phyloP scores from a whole-genome alignment of 2,329 filamentous ascomycete genomes.

The Monosporascus ibericus region DNA sequence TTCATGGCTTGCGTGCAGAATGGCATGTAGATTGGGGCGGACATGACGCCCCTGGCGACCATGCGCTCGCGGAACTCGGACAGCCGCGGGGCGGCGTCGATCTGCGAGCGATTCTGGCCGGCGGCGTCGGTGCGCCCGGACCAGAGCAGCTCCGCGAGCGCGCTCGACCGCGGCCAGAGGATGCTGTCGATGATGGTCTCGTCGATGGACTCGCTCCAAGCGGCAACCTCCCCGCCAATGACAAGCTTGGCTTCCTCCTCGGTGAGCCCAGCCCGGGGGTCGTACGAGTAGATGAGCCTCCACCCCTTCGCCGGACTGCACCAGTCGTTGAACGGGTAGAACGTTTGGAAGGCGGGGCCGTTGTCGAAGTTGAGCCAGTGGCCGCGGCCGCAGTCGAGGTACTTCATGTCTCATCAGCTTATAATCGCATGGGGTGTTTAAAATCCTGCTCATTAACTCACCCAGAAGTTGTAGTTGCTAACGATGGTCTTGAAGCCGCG shows the following conservation, averaged over 20 bases:
- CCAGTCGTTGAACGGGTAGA: slow-evolving; percentile 74
- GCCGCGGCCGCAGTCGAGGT: slow-evolving; percentile 77
- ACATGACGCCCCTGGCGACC: slow-evolving; percentile 59
- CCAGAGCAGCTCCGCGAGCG: slow-evolving; percentile 77
- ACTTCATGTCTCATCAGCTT: slow-evolving; percentile 39
- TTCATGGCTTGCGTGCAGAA: slow-evolving; percentile 60
- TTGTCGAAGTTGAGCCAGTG: slow-evolving; percentile 70
- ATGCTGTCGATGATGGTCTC: slow-evolving; percentile 66
- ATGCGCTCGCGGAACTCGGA: slow-evolving; percentile 72
- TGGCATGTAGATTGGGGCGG: slow-evolving; percentile 63
- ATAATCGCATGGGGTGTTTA: background rate
- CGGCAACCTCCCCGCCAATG: slow-evolving; percentile 73
- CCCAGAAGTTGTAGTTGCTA: slow-evolving; percentile 74
- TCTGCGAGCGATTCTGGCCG: slow-evolving; percentile 65
- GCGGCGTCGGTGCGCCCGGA: slow-evolving; percentile 60
- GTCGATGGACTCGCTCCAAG: slow-evolving; percentile 80
- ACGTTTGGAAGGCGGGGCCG: slow-evolving; percentile 41
- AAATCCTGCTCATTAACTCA: slow-evolving; percentile 30
- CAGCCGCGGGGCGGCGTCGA: slow-evolving; percentile 63
- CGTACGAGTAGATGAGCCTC: slow-evolving; percentile 74
- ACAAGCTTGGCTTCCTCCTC: slow-evolving; percentile 58
- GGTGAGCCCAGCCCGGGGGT: slow-evolving; percentile 62
- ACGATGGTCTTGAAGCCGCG: slow-evolving; percentile 66
- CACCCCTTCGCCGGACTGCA: slow-evolving; percentile 76
- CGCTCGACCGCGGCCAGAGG: slow-evolving; percentile 71